Percentiles rank a stretch among this genome's conserved stretches.
Evolutionary conservation across 495 filamentous ascomycete genomes (phyloP).

Genomic region (Talaromyces nanjingensis): DNA sequence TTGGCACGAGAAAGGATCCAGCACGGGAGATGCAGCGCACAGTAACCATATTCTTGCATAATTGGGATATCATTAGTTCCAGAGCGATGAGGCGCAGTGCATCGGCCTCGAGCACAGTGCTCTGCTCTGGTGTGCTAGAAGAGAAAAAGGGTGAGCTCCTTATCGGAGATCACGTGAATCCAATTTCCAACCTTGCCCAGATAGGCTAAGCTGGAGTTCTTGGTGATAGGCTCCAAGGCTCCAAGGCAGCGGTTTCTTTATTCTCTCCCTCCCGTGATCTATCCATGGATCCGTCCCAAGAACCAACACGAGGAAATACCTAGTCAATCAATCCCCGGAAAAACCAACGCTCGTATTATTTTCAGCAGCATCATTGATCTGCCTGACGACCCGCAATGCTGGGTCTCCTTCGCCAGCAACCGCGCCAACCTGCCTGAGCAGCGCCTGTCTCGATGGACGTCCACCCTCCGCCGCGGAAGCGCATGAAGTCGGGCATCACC

Average conservation of each 20-base stretch:
- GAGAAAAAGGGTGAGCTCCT: neutral
- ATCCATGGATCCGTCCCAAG: too few relatives aligned
- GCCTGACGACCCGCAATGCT: neutral
- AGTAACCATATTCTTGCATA: neutral
- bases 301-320: too few relatives aligned
- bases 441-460: neutral
- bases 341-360: too few relatives aligned
- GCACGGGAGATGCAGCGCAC: neutral
- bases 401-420: neutral
- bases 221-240: too few relatives aligned
- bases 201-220: too few relatives aligned
- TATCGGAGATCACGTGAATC: neutral
- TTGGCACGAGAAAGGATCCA: neutral
- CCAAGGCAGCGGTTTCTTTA: too few relatives aligned
- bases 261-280: too few relatives aligned
- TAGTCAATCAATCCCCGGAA: too few relatives aligned
- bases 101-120: neutral
- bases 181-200: too few relatives aligned
- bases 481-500: slow-evolving; percentile 5
- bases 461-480: neutral
- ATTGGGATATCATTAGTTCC: neutral
- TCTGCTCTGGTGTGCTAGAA: neutral
- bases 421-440: neutral
- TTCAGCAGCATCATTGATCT: too few relatives aligned
- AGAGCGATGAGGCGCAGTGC: neutral